Percentiles rank a stretch among this genome's conserved stretches.
Conservation (phyloP, 495 filamentous ascomycete species). For the Penicillium atrosanguineum region DNA sequence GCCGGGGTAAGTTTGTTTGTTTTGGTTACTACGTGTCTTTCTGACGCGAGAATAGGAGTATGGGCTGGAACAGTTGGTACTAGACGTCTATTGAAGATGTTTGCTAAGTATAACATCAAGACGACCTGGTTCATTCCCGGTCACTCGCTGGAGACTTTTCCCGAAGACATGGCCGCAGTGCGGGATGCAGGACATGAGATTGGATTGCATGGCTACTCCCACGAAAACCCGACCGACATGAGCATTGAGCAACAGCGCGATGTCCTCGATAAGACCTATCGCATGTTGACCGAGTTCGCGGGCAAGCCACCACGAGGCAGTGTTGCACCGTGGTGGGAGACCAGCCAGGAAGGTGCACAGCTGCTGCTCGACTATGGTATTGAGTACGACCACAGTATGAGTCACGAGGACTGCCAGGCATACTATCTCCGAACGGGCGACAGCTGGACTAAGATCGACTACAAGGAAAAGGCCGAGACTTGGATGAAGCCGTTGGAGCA, state of each 20-base stretch:
- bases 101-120: constrained; percentile 76
- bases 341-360: constrained; percentile 60
- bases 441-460: constrained; percentile 60
- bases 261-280: constrained; percentile 74
- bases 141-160: constrained; percentile 75
- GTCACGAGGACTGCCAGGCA: constrained; percentile 62
- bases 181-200: constrained; percentile 78
- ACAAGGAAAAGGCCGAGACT: constrained; percentile 52
- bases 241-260: constrained; percentile 72
- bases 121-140: constrained; percentile 82
- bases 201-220: constrained; percentile 70
- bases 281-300: constrained; percentile 67
- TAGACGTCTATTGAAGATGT: constrained; percentile 66
- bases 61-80: constrained; percentile 73
- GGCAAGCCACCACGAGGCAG: constrained; percentile 71
- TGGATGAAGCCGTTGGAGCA: constrained; percentile 65
- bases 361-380: constrained; percentile 67
- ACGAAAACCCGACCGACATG: constrained; percentile 76
- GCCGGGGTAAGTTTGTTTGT: constrained; percentile 40
- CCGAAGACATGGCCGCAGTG: constrained; percentile 68
- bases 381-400: constrained; percentile 67
- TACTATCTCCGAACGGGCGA: constrained; percentile 62
- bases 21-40: neutral
- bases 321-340: constrained; percentile 67
- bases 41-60: constrained; percentile 44